Conservation (phyloP, 140 eudicot species). For the Anethum foeniculum region DNA sequence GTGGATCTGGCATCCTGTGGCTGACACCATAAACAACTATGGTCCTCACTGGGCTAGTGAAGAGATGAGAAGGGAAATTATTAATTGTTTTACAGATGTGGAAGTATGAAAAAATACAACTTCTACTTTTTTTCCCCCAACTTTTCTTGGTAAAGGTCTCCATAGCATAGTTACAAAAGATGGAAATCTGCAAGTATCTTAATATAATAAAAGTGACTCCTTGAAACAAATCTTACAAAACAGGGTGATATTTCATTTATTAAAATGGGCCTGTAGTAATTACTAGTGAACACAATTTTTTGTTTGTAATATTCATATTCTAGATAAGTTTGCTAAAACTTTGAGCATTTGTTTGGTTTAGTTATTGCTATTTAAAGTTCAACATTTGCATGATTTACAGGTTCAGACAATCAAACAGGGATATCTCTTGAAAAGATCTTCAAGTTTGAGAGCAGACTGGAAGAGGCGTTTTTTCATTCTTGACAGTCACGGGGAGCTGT, state of each 20-base stretch:
- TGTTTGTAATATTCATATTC: not conserved
- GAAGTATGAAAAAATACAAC: not conserved
- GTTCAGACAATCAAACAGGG: slow-evolving; percentile 93
- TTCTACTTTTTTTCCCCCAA: not conserved
- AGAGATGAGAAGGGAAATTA: not conserved
- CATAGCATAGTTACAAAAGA: not conserved
- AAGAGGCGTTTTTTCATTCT: slow-evolving; percentile 90
- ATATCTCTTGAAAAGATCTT: slow-evolving; percentile 83
- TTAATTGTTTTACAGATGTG: not conserved
- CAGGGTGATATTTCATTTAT: not conserved
- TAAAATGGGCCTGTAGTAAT: not conserved
- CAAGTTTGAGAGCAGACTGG: slow-evolving; percentile 95
- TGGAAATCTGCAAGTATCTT: not conserved
- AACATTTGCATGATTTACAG: slow-evolving; percentile 26
- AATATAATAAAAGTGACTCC: not conserved
- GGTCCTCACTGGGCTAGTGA: not conserved
- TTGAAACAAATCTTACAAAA: not conserved
- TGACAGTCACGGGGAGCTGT: slow-evolving; percentile 84
- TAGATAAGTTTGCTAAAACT: not conserved
- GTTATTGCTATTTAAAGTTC: not conserved
- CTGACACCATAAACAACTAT: not conserved
- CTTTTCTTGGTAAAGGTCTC: not conserved
- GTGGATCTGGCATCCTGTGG: not conserved
- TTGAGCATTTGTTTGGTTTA: not conserved
- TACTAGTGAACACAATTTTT: not conserved